phyloP scores from a whole-genome alignment of 176 grass and related monocot genomes.

The Tillandsia fasciculata region DNA sequence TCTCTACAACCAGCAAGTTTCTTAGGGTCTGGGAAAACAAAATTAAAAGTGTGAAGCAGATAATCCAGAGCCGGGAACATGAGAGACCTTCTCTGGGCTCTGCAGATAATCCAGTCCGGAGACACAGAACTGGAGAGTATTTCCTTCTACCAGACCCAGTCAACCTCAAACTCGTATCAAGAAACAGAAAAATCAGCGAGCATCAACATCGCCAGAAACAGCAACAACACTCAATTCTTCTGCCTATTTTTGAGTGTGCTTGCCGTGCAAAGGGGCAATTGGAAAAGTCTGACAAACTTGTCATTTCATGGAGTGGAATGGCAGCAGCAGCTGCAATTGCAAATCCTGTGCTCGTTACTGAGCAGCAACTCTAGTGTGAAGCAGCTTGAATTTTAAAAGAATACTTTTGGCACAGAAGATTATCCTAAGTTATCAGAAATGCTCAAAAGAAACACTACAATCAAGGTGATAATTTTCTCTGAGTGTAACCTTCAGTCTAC shows the following conservation, averaged over 20 bases:
- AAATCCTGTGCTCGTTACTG: slow-evolving; percentile 42
- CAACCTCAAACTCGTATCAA: slow-evolving; percentile 23
- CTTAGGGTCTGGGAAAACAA: not conserved
- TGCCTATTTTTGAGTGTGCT: slow-evolving; percentile 43
- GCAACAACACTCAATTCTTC: slow-evolving; percentile 31
- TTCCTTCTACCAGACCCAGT: slow-evolving; percentile 21
- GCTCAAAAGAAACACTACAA: slow-evolving; percentile 49
- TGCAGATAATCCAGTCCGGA: slow-evolving; percentile 26
- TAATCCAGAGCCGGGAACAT: not conserved
- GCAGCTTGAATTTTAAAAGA: slow-evolving; percentile 73
- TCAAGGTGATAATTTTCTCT: slow-evolving; percentile 54
- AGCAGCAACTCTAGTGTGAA: slow-evolving; percentile 37
- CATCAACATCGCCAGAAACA: slow-evolving; percentile 38
- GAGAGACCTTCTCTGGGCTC: slow-evolving; percentile 19
- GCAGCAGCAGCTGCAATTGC: slow-evolving; percentile 31
- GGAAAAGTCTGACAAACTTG: slow-evolving; percentile 44
- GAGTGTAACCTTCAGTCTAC: slow-evolving; percentile 45
- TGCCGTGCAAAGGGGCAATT: slow-evolving; percentile 24
- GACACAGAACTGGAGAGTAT: slow-evolving; percentile 22
- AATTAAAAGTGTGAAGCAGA: too few relatives aligned
- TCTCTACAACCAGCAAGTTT: too few relatives aligned
- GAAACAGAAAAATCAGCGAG: slow-evolving; percentile 58
- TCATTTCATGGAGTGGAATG: slow-evolving; percentile 74
- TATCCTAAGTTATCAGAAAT: slow-evolving; percentile 38
- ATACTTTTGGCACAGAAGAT: slow-evolving; percentile 43